Evolutionary conservation across 208 protist genomes (phyloP).

Genomic region (Crithidia acanthocephali): DNA sequence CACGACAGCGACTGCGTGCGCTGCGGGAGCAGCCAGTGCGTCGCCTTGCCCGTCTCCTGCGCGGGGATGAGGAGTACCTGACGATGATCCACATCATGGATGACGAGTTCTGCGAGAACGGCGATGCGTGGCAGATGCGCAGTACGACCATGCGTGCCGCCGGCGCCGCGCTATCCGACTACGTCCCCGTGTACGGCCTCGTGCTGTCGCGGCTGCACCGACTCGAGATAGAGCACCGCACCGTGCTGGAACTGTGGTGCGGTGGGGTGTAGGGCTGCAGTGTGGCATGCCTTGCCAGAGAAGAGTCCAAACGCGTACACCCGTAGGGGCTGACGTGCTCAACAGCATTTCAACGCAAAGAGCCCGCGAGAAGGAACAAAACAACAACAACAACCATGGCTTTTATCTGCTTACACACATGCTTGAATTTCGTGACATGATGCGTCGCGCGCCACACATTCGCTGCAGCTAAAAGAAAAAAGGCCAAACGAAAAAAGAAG

Average conservation of each 20-base stretch:
- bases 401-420: no score
- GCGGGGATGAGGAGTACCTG: slow-evolving; percentile 63
- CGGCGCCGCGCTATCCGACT: slow-evolving; percentile 44
- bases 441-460: no score
- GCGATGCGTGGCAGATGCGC: slow-evolving; percentile 16
- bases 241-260: slow-evolving; percentile 77
- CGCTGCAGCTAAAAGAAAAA: background rate
- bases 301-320: no score
- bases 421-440: no score
- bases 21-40: slow-evolving; percentile 26
- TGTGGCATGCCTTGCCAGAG: no score
- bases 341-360: no score
- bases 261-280: background rate
- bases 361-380: no score
- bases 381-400: no score
- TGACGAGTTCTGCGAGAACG: slow-evolving; percentile 29
- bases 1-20: slow-evolving; percentile 16
- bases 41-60: slow-evolving; percentile 38
- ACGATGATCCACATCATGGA: slow-evolving; percentile 60
- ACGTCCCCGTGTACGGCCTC: slow-evolving; percentile 79
- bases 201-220: slow-evolving; percentile 73
- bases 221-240: slow-evolving; percentile 84
- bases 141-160: slow-evolving; percentile 11
- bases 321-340: no score
- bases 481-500: background rate